Base-by-base conservation (phyloP, 163 green algal genomes). In the Chlamydomonas reinhardtii region DNA sequence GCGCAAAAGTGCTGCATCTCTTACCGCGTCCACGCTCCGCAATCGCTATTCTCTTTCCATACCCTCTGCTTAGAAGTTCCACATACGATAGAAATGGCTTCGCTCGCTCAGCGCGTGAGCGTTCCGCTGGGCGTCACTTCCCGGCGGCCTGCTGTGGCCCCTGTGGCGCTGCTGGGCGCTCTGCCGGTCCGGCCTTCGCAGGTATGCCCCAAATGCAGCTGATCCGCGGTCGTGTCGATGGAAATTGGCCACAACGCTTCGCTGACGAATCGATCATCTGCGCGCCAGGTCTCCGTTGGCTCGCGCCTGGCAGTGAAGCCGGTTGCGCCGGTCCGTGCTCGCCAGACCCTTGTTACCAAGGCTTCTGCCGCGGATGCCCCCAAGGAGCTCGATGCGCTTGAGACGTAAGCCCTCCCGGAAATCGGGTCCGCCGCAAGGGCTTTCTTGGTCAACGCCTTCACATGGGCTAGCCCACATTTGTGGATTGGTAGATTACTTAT, bases 361-460 rank as follows among this genome's bases (percentile, higher is more conserved):
- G 83, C 89, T n/a, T 81, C 43, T 34, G 87, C 87, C 74, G 86
- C 82, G 19, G 84, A 79, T 29, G 77, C 59, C 0, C 54, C 73
- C 39, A 93, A 93, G 87, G 86, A 93, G 79, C 85, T 94, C 1
- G 91, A 94, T 68, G 73, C 86, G 1, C 84, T 94, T 32, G 91
- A 94, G 89, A 92, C 61, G 88, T 92, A 72, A 74, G 78, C 39
- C 35, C 14, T 83, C 68, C 39, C 71, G 48, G 56, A 79, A 69
- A 24, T 82, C 54, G n/a, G 34, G 34, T 59, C 62, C 62, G 76
- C 68, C 85, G 56, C 65, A 29, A 54, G 17, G 22, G 19, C 74
- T 32, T 31, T 39, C 62, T 56, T 68, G 37, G n/a, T 4, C 61
- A 66, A 70, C 29, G 27, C 27, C 27, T 73, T 2, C 31, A 14